phyloP scores from a whole-genome alignment of 1,284 basidiomycete genomes.

The Tilletia setariae region DNA sequence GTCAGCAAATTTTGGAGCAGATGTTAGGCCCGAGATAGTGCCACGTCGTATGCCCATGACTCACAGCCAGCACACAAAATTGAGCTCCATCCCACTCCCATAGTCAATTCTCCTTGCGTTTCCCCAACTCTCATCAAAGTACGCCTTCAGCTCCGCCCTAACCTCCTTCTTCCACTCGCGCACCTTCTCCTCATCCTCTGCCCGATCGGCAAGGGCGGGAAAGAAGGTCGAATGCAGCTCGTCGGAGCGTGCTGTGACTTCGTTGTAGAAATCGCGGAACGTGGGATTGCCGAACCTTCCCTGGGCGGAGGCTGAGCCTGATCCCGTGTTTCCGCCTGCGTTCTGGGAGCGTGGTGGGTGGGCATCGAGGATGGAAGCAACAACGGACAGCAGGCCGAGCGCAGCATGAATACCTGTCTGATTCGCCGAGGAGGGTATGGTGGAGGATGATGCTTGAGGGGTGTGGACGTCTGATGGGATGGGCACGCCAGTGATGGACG shows the following conservation, averaged over 20 bases:
- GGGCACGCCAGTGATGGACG: slow-evolving; percentile 71
- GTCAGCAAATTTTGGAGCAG: not conserved
- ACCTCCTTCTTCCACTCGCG: slow-evolving; percentile 19
- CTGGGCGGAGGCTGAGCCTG: slow-evolving; percentile 73
- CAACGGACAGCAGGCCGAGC: slow-evolving; percentile 30
- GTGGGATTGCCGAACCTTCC: slow-evolving; percentile 91
- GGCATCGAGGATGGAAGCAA: slow-evolving; percentile 57
- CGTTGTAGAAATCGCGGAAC: slow-evolving; percentile 86
- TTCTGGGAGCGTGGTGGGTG: slow-evolving; percentile 45
- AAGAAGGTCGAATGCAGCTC: slow-evolving; percentile 25
- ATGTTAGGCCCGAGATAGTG: too few relatives aligned
- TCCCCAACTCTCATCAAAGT: slow-evolving; percentile 87
- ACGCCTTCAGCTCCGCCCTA: slow-evolving; percentile 60
- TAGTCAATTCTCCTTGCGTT: slow-evolving; percentile 91
- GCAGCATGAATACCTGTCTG: slow-evolving; percentile 61
- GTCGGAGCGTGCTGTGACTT: slow-evolving; percentile 65
- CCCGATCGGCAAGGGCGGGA: slow-evolving; percentile 53
- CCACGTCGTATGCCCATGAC: too few relatives aligned
- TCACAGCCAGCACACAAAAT: slow-evolving; percentile 94
- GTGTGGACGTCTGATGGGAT: slow-evolving; percentile 59
- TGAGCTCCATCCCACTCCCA: slow-evolving; percentile 97
- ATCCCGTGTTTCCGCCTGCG: slow-evolving; percentile 67
- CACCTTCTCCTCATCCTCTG: slow-evolving; percentile 25
- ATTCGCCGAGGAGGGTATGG: slow-evolving; percentile 14
- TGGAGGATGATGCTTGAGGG: slow-evolving; percentile 17